A percentile compares a stretch with the other conserved stretches of the same genome.
Conservation (phyloP, 495 filamentous ascomycete genomes). For the Massariosphaeria phaeospora region DNA sequence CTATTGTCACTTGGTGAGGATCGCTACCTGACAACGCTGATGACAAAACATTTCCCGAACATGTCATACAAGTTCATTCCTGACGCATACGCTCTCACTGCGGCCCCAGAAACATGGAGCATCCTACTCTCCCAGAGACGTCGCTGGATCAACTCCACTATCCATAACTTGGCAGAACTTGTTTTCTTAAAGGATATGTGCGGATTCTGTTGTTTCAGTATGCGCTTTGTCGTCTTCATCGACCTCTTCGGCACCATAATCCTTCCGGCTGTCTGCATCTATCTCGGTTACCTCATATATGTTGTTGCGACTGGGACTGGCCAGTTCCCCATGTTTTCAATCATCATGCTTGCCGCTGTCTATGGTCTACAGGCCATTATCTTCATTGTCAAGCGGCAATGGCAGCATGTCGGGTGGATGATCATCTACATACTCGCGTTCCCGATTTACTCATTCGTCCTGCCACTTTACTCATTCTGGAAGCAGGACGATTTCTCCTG, state of each 20-base stretch:
- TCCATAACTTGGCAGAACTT: conserved; percentile 90
- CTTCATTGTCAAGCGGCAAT: conserved; percentile 92
- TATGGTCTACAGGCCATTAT: conserved; percentile 95
- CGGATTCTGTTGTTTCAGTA: conserved; percentile 98
- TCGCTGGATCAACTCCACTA: conserved; percentile 97
- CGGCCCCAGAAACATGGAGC: conserved; percentile 88
- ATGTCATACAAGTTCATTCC: conserved; percentile 97
- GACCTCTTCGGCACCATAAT: conserved; percentile 93
- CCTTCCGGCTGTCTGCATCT: conserved; percentile 84
- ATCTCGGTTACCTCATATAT: conserved; percentile 88
- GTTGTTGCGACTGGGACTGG: conserved; percentile 63
- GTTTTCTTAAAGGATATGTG: conserved; percentile 86
- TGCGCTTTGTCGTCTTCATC: conserved; percentile 95
- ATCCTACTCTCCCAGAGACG: conserved; percentile 91
- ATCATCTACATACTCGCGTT: conserved; percentile 93
- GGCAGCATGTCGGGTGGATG: conserved; percentile 99
- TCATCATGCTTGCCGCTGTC: conserved; percentile 81
- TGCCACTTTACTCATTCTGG: conserved; percentile 98
- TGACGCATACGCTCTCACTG: conserved; percentile 86
- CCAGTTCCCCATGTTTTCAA: conserved; percentile 78
- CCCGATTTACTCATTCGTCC: conserved; percentile 86
- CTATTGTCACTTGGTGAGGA: conserved; percentile 91
- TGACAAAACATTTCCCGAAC: conserved; percentile 92
- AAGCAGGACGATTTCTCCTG: conserved; percentile 97
- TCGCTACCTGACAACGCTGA: conserved; percentile 93